Conservation (phyloP, 2,329 filamentous ascomycete species). For the Immersiporthe knoxdaviesiana region DNA sequence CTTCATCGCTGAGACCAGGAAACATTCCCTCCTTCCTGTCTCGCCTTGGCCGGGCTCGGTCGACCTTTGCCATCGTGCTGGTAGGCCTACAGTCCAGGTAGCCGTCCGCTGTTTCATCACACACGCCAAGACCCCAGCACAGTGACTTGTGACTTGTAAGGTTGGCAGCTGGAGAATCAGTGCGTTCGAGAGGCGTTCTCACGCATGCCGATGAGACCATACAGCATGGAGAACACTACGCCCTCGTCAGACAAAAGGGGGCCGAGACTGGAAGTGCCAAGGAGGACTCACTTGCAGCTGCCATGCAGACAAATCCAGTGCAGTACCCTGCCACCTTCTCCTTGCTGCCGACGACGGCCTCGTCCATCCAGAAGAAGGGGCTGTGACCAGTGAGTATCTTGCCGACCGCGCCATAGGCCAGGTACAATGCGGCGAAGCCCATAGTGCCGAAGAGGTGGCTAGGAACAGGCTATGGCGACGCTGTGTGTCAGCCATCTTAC, state of each 20-base stretch:
- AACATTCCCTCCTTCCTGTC: neutral
- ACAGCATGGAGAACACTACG: constrained; percentile 51
- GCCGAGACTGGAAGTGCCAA: neutral
- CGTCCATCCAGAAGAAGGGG: constrained; percentile 57
- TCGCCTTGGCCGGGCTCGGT: neutral
- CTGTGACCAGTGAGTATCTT: constrained; percentile 49
- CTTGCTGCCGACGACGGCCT: constrained; percentile 46
- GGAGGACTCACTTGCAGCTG: constrained; percentile 49
- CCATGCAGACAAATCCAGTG: constrained; percentile 48
- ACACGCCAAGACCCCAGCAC: neutral
- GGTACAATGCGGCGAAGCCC: constrained; percentile 47
- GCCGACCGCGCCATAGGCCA: constrained; percentile 54
- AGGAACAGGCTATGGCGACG: constrained; percentile 45
- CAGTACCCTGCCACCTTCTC: constrained; percentile 50
- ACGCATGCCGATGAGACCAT: constrained; percentile 53
- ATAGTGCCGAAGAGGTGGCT: constrained; percentile 48
- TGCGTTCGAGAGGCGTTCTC: constrained; percentile 39
- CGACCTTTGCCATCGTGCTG: neutral
- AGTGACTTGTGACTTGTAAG: neutral
- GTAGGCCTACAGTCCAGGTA: neutral
- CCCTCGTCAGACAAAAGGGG: constrained; percentile 26
- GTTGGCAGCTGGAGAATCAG: neutral
- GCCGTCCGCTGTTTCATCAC: neutral
- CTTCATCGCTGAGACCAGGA: neutral
- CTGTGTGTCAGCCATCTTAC: constrained; percentile 10